phyloP scores from a whole-genome alignment of 1,284 basidiomycete species.

The Phellopilus nigrolimitatus region DNA sequence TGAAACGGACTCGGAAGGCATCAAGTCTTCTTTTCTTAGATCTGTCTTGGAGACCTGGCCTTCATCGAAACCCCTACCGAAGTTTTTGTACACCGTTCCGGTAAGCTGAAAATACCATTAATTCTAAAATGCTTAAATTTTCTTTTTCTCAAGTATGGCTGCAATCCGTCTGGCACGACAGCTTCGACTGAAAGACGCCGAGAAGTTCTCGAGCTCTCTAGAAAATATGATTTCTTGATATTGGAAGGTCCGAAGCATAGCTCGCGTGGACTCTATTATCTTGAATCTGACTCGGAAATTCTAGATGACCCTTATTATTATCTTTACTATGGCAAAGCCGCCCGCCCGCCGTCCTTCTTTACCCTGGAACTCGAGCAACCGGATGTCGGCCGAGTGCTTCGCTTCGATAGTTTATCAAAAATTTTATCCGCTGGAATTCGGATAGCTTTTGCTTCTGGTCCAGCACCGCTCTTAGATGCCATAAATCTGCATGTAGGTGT shows the following conservation, averaged over 20 bases:
- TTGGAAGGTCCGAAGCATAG: constrained; percentile 59
- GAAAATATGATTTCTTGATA: constrained; percentile 77
- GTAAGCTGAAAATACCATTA: constrained; percentile 35
- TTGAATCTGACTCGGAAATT: constrained; percentile 6
- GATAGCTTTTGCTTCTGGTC: constrained; percentile 82
- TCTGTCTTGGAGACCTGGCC: constrained; percentile 76
- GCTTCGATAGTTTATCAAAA: constrained; percentile 89
- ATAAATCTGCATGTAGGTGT: constrained; percentile 67
- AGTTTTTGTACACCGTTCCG: constrained; percentile 80
- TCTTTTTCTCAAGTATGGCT: constrained; percentile 54
- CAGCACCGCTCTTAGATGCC: constrained; percentile 64
- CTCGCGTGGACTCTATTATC: not conserved
- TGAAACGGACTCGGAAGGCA: constrained; percentile 74
- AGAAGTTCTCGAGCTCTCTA: constrained; percentile 72
- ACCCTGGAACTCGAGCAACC: constrained; percentile 57
- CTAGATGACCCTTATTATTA: constrained; percentile 79
- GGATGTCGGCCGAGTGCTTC: constrained; percentile 71
- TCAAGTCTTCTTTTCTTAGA: constrained; percentile 61
- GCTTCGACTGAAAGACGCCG: constrained; percentile 69
- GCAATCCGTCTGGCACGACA: constrained; percentile 83
- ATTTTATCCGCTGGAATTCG: constrained; percentile 79
- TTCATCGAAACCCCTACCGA: constrained; percentile 65
- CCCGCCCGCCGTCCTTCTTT: constrained; percentile 73
- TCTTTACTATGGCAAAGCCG: constrained; percentile 63
- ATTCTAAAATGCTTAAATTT: constrained; percentile 6